Percentiles rank a stretch among this genome's conserved stretches.
Conservation (phyloP, 495 filamentous ascomycete genomes). For the Aspergillus steynii region DNA sequence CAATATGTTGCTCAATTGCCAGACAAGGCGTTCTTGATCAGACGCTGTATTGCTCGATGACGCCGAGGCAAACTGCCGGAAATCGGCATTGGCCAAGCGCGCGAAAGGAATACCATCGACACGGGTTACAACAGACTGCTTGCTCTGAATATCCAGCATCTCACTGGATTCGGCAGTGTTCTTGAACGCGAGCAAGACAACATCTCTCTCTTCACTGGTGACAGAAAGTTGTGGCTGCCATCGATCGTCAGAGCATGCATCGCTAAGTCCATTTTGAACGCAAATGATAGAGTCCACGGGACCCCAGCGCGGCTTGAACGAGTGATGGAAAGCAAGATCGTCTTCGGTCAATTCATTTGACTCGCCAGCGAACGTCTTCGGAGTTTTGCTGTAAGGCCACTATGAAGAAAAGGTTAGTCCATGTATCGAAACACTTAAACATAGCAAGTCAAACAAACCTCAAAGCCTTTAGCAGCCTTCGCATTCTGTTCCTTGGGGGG, state of each 20-base stretch:
- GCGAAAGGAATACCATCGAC: constrained; percentile 44
- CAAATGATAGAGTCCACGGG: constrained; percentile 71
- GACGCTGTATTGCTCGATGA: constrained; percentile 23
- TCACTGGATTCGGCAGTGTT: constrained; percentile 27
- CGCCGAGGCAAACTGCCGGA: constrained; percentile 38
- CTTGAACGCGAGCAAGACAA: constrained; percentile 33
- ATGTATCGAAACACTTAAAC: constrained; percentile 10
- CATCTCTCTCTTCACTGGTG: constrained; percentile 40
- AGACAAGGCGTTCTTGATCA: constrained; percentile 41
- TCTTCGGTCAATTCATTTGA: constrained; percentile 55
- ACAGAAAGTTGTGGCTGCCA: constrained; percentile 41
- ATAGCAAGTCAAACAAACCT: constrained; percentile 66
- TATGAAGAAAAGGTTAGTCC: constrained; percentile 43
- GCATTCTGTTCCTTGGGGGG: constrained; percentile 41
- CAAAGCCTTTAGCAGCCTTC: constrained; percentile 61
- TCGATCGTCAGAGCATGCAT: constrained; percentile 24
- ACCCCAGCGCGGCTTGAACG: constrained; percentile 78
- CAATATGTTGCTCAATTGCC: constrained; percentile 73
- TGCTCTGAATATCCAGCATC: constrained; percentile 40
- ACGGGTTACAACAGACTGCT: constrained; percentile 35
- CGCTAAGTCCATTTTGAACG: constrained; percentile 36
- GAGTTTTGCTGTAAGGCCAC: constrained; percentile 83
- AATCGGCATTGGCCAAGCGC: constrained; percentile 33
- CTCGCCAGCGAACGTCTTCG: constrained; percentile 62
- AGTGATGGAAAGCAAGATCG: constrained; percentile 61